Conservation (phyloP, 1,139 yeast species). For the Saccharomyces hybrid region DNA sequence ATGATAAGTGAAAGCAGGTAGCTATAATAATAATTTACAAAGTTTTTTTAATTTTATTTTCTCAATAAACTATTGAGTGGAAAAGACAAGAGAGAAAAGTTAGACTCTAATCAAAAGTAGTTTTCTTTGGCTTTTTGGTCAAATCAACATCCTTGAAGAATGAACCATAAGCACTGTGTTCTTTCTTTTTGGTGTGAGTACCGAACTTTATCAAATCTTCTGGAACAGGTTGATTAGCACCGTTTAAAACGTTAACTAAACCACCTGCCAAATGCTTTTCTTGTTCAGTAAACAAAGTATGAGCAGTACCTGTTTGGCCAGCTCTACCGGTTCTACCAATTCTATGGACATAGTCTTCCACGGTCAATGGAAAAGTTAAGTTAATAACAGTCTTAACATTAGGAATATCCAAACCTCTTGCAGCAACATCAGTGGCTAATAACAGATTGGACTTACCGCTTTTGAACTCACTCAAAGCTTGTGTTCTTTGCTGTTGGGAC, state of each 20-base stretch:
- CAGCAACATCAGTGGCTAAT: conserved; percentile 97
- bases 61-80: background rate
- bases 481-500: conserved; percentile 85
- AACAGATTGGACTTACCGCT: conserved; percentile 66
- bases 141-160: conserved; percentile 88
- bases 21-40: background rate
- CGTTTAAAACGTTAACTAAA: conserved; percentile 79
- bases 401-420: conserved; percentile 96
- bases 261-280: conserved; percentile 97
- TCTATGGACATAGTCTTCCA: conserved; percentile 95
- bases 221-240: conserved; percentile 95
- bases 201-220: conserved; percentile 92
- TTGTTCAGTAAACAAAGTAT: conserved; percentile 91
- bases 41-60: background rate
- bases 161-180: conserved; percentile 93
- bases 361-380: conserved; percentile 93
- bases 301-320: conserved; percentile 90
- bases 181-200: conserved; percentile 94
- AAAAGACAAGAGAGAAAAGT: background rate
- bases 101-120: conserved; percentile 47
- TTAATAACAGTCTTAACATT: conserved; percentile 94
- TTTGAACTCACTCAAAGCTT: conserved; percentile 79
- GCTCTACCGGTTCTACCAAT: conserved; percentile 99
- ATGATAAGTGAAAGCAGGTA: background rate
- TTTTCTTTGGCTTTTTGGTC: conserved; percentile 82